phyloP scores from a whole-genome alignment of 2,329 filamentous ascomycete genomes.

The Trichoderma sp. region DNA sequence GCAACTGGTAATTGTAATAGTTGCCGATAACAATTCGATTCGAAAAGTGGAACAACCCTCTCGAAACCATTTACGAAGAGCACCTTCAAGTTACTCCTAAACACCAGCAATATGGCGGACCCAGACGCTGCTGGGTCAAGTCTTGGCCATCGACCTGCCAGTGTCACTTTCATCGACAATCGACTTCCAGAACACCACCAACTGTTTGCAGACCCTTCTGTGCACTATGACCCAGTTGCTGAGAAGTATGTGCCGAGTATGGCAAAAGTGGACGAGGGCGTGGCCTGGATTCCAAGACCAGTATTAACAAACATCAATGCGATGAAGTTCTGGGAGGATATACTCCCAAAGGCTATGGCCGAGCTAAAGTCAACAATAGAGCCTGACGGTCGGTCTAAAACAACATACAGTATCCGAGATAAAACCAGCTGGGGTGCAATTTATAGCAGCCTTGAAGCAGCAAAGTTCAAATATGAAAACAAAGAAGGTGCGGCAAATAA shows the following conservation, averaged over 20 bases:
- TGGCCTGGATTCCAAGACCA: not conserved
- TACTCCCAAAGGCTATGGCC: not conserved
- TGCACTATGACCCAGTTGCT: not conserved
- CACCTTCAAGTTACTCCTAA: not conserved
- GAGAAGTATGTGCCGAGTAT: not conserved
- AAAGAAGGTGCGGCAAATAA: not conserved
- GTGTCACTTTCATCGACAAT: not conserved
- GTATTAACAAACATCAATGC: not conserved
- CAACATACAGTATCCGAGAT: not conserved
- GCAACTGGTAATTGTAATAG: not conserved
- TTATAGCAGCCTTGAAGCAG: not conserved
- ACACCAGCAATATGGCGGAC: not conserved
- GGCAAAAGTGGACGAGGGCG: not conserved
- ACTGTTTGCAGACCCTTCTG: not conserved
- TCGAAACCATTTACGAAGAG: not conserved
- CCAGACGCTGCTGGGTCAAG: not conserved
- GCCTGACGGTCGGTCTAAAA: not conserved
- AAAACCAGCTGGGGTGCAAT: not conserved
- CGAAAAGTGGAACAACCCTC: not conserved
- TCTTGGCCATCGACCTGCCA: not conserved
- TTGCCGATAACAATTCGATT: not conserved
- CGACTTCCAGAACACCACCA: not conserved
- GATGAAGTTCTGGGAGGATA: not conserved
- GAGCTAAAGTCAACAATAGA: not conserved
- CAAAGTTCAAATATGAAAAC: not conserved